These are phyloP conservation scores for Limnanthes douglasii DNA, from an alignment of 345 rosid genomes.

Conservation along the genomic window DNA sequence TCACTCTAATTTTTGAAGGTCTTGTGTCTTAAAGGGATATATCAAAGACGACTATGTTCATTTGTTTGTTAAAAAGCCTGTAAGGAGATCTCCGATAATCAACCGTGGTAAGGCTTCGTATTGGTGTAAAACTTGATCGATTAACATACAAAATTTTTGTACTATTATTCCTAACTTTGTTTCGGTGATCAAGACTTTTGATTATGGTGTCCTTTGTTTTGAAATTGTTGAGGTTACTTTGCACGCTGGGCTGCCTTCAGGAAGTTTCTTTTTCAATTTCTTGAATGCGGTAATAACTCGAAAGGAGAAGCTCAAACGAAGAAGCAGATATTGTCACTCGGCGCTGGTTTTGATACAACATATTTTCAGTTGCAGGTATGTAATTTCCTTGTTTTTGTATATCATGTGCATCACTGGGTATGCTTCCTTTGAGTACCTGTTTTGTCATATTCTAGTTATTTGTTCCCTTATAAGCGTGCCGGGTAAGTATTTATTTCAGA, in stretches of 20 bases:
- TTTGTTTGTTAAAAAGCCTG: conserved; percentile 74
- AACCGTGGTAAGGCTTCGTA: conserved; percentile 56
- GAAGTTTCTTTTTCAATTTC: conserved; percentile 71
- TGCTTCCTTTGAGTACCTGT: not conserved
- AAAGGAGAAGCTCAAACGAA: conserved; percentile 14
- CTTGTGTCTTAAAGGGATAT: conserved; percentile 80
- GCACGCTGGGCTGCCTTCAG: conserved; percentile 95
- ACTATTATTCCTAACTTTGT: not conserved
- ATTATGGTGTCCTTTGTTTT: not conserved
- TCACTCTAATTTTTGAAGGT: conserved; percentile 26
- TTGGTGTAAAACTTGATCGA: not conserved
- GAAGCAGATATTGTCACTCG: conserved; percentile 89
- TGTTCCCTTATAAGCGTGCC: not conserved
- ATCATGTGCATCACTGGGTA: not conserved
- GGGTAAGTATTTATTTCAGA: not conserved
- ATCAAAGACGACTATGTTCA: conserved; percentile 81
- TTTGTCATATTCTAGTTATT: not conserved
- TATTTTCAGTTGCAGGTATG: conserved; percentile 79
- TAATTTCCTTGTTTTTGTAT: conserved; percentile 1
- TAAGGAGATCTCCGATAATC: conserved; percentile 85
- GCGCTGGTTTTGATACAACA: conserved; percentile 91
- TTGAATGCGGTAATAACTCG: conserved; percentile 23
- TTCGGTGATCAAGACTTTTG: not conserved
- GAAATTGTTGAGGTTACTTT: conserved; percentile 45
- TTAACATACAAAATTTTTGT: too few relatives aligned